Evolutionary conservation across 2,329 filamentous ascomycete genomes (phyloP).

Genomic region (Diaporthe ampelina): DNA sequence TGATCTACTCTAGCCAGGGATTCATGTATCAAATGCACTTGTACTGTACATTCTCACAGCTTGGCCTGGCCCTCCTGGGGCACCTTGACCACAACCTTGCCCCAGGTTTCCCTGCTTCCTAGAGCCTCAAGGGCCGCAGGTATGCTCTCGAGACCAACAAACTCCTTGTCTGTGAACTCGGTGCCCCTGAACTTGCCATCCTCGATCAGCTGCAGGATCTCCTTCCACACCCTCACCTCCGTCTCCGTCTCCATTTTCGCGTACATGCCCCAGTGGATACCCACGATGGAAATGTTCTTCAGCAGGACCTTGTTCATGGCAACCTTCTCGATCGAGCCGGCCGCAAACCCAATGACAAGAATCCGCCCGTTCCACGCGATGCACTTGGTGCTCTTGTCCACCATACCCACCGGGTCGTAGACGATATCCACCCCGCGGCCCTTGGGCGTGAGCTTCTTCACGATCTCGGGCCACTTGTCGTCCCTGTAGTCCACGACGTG

Average conservation of each 20-base stretch:
- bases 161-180: constrained; percentile 85
- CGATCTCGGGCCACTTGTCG: constrained; percentile 72
- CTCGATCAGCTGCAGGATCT: constrained; percentile 82
- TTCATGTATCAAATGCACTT: neutral
- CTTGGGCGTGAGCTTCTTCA: constrained; percentile 83
- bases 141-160: constrained; percentile 84
- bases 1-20: neutral
- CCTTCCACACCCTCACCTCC: constrained; percentile 83
- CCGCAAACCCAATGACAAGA: constrained; percentile 90
- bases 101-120: constrained; percentile 89
- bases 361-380: constrained; percentile 93
- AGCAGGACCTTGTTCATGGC: constrained; percentile 92
- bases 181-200: constrained; percentile 86
- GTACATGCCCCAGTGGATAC: constrained; percentile 94
- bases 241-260: constrained; percentile 78
- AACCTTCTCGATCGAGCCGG: constrained; percentile 89
- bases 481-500: constrained; percentile 83
- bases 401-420: constrained; percentile 92
- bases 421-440: constrained; percentile 88
- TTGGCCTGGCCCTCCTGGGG: constrained; percentile 75
- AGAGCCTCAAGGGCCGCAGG: constrained; percentile 82
- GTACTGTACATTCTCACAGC: constrained; percentile 55
- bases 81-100: constrained; percentile 93
- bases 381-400: constrained; percentile 90
- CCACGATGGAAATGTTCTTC: constrained; percentile 93